Conservation (phyloP, 2,329 filamentous ascomycete genomes). For the Leptoxyphium fumago region DNA sequence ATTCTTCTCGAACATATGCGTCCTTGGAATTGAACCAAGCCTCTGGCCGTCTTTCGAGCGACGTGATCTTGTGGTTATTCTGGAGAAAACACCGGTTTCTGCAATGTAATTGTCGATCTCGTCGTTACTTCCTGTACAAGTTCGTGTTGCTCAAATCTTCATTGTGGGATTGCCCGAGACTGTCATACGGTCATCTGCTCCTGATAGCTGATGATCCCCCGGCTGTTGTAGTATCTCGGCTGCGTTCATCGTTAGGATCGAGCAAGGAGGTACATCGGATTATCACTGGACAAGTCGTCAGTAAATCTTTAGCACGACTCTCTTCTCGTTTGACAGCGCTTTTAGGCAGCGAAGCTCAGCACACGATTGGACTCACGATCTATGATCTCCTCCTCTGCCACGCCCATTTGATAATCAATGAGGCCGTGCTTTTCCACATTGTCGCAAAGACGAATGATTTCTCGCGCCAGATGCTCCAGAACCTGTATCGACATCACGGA, state of each 20-base stretch:
- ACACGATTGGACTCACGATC: slow-evolving; percentile 44
- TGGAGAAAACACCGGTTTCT: too few species aligned
- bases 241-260: not conserved
- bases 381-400: slow-evolving; percentile 88
- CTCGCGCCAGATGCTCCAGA: slow-evolving; percentile 66
- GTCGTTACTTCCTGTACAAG: too few species aligned
- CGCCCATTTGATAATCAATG: slow-evolving; percentile 92
- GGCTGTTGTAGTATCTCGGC: not conserved
- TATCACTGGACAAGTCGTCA: slow-evolving; percentile 1
- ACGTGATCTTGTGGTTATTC: too few species aligned
- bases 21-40: too few species aligned
- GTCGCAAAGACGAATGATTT: slow-evolving; percentile 72
- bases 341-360: not conserved
- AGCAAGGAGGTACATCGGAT: slow-evolving; percentile 4
- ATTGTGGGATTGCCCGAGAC: too few species aligned
- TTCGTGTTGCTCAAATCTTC: too few species aligned
- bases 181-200: not conserved
- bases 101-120: too few species aligned
- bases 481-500: slow-evolving; percentile 52
- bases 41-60: too few species aligned
- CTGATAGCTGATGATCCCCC: not conserved
- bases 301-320: not conserved
- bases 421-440: slow-evolving; percentile 79
- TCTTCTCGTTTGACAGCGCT: not conserved
- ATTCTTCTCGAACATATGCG: too few species aligned